Conservation (phyloP, 441 rosid species). For the Capsella rubella region DNA sequence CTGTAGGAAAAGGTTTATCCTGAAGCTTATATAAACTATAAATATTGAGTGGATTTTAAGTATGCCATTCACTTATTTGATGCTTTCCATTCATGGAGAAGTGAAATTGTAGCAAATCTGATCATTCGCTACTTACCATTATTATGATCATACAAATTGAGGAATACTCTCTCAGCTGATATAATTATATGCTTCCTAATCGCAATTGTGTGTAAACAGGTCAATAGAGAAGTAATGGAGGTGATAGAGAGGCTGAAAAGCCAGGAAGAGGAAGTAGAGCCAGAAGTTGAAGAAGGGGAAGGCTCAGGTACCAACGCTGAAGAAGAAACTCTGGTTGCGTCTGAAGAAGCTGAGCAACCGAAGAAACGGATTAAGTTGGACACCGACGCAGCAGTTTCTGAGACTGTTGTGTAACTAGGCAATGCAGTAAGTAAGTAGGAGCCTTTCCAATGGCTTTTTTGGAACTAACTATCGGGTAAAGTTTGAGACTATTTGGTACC, state of each 20-base stretch:
- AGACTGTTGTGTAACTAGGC: not conserved
- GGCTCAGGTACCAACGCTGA: not conserved
- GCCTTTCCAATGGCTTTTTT: not conserved
- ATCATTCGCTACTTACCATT: too few relatives aligned
- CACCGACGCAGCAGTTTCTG: not conserved
- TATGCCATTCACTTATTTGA: not conserved
- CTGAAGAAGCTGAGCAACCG: constrained; percentile 23
- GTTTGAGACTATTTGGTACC: not conserved
- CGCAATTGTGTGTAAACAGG: constrained; percentile 45
- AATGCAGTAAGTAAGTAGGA: not conserved
- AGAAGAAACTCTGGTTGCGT: constrained; percentile 1
- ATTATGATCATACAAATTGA: too few relatives aligned
- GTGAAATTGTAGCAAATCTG: not conserved
- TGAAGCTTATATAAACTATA: not conserved
- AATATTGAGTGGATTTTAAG: not conserved
- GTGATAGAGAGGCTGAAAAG: constrained; percentile 57
- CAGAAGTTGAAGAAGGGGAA: constrained; percentile 5
- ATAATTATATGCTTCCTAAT: too few relatives aligned
- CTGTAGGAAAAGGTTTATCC: not conserved
- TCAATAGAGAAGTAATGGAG: constrained; percentile 62
- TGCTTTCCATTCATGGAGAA: not conserved
- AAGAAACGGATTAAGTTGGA: constrained; percentile 2
- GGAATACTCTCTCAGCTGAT: not conserved
- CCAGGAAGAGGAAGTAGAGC: constrained; percentile 30
- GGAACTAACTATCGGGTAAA: not conserved